A percentile compares a stretch with the other conserved stretches of the same genome.
Conservation (phyloP, 176 grass and related monocot genomes). For the Bothriochloa decipiens region DNA sequence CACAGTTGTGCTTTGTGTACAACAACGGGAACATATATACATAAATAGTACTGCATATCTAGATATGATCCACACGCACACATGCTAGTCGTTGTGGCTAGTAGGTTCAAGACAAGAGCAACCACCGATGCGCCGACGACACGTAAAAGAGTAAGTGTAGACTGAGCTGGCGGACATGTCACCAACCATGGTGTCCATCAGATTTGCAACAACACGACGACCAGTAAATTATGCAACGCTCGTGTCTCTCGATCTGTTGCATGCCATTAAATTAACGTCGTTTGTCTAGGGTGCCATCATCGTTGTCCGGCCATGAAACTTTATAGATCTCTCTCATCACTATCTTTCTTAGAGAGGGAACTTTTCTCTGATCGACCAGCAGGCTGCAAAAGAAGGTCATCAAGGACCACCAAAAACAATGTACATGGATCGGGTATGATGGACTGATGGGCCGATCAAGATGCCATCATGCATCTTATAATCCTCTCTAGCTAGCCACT, state of each 20-base stretch:
- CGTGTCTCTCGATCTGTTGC: constrained; percentile 1
- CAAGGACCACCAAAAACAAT: constrained; percentile 38
- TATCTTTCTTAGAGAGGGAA: not conserved
- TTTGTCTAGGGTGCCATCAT: too few relatives aligned
- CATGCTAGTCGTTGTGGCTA: too few relatives aligned
- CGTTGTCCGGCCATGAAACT: not conserved
- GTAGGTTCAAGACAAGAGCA: too few relatives aligned
- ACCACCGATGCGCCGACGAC: too few relatives aligned
- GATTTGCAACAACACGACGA: not conserved
- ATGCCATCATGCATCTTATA: not conserved
- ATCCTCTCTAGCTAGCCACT: not conserved
- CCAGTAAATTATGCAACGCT: not conserved
- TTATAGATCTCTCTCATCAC: not conserved
- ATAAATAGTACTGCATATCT: too few relatives aligned
- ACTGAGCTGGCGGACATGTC: not conserved
- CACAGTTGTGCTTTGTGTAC: too few relatives aligned
- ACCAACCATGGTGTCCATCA: not conserved
- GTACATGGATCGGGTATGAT: not conserved
- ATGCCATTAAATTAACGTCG: not conserved
- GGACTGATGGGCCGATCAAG: not conserved
- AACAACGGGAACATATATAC: too few relatives aligned
- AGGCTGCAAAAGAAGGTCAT: constrained; percentile 16
- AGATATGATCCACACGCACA: too few relatives aligned
- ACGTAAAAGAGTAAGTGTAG: not conserved
- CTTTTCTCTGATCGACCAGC: not conserved